phyloP scores from a whole-genome alignment of 2,329 filamentous ascomycete genomes.

The Aureobasidium zeae region DNA sequence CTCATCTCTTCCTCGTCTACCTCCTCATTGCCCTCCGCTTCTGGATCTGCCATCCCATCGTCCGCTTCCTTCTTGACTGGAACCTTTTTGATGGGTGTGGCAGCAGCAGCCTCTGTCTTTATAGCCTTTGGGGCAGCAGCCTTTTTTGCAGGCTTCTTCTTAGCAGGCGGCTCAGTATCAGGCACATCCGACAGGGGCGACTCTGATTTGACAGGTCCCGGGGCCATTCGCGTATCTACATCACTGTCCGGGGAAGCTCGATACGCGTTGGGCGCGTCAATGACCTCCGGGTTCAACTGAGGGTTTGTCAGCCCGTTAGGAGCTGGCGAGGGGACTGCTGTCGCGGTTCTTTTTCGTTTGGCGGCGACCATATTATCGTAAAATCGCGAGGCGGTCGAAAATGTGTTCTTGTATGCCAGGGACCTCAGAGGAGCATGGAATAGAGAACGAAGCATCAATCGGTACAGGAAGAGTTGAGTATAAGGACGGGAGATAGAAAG shows the following conservation, averaged over 20 bases:
- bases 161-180: slow-evolving; percentile 23
- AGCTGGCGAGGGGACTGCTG: slow-evolving; percentile 2
- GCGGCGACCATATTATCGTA: not conserved
- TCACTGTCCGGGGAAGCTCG: slow-evolving; percentile 37
- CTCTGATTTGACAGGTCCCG: slow-evolving; percentile 23
- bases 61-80: slow-evolving; percentile 22
- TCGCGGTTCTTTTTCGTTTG: slow-evolving; percentile 7
- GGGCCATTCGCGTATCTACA: slow-evolving; percentile 25
- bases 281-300: slow-evolving; percentile 31
- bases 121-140: slow-evolving; percentile 15
- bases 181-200: slow-evolving; percentile 30
- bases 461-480: not conserved
- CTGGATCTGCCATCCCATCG: slow-evolving; percentile 36
- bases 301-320: slow-evolving; percentile 23
- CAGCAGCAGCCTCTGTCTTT: slow-evolving; percentile 18
- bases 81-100: slow-evolving; percentile 17
- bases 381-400: not conserved
- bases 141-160: slow-evolving; percentile 21
- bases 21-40: slow-evolving; percentile 44
- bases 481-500: not conserved
- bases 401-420: slow-evolving; percentile 5
- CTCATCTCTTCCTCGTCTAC: slow-evolving; percentile 50
- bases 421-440: slow-evolving; percentile 5
- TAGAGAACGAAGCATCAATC: slow-evolving; percentile 12
- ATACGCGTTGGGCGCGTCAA: slow-evolving; percentile 35